Evolutionary conservation across 2,329 filamentous ascomycete genomes (phyloP), one percentile per base, ranked within the genome.

Genomic region (Xylaria sp.): DNA sequence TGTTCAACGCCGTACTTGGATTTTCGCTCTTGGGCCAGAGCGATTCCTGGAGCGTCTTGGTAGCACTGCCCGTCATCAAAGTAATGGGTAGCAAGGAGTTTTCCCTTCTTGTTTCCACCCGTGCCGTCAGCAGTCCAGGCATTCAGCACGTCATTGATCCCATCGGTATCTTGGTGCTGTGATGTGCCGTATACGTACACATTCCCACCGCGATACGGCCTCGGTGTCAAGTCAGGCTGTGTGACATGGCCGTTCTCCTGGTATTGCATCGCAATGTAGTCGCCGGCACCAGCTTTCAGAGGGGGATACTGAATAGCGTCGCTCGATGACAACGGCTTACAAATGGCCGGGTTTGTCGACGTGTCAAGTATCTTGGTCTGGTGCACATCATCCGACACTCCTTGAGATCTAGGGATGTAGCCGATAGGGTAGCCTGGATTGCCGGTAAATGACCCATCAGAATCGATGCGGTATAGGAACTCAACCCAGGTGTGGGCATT

Each of bases 21-120:
- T 73, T 88, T 86, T 66, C 94, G 92, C 66, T 85, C 75, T 15
- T 78, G 75, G 5, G 90, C 90, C 70, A 94, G 89, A 25, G 75
- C 43, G 49, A 71, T 73, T 23, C 61, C 64, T 13, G 73, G 65
- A 39, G 58, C 66, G 76, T 89, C 81, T 82, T 98, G 92, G 79
- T 94, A 94, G 84, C 96, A 99, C 76, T 93, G 91, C 31, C 92
- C 92, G 75, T 99, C 96, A 76, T 98, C 96, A 79, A 90, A 99
- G 83, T 92, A 90, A 74, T 93, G 90, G 0, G 89, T 91, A 0
- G 91, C 89, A 46, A 98, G 83, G 13, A 98, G 89, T 51, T 85
- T 84, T 39, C 96, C 96, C 49, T 91, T 89, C 58, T 88, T 85
- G 78, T 98, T 90, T 25, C 94, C 95, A 23, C 94, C 94, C 6